These are phyloP conservation scores for Glycyrrhiza uralensis DNA, from an alignment of 306 rosid genomes.

Conservation along the genomic window DNA sequence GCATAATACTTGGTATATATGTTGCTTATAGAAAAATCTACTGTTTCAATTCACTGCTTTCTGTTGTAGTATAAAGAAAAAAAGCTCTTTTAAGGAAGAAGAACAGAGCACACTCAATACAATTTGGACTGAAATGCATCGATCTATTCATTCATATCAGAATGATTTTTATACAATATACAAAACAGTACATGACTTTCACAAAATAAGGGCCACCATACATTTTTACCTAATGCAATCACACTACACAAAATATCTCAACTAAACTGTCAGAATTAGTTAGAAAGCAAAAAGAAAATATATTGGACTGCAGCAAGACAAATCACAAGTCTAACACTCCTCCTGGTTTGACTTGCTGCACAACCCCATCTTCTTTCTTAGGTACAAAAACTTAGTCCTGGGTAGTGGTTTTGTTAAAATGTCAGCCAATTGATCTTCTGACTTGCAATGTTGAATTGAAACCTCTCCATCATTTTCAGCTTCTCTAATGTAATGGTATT, in stretches of 20 bases:
- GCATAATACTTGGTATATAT: too few relatives aligned
- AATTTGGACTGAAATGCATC: too few relatives aligned
- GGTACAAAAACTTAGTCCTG: not conserved
- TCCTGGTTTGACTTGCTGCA: not conserved
- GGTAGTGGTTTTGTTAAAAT: not conserved
- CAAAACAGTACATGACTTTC: not conserved
- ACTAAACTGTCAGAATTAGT: not conserved
- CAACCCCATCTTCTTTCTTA: not conserved
- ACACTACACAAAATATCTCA: not conserved
- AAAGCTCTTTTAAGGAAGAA: too few relatives aligned
- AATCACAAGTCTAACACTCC: not conserved
- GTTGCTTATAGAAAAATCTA: too few relatives aligned
- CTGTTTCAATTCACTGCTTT: too few relatives aligned
- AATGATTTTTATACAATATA: not conserved
- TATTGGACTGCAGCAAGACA: not conserved
- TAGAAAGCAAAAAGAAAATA: not conserved
- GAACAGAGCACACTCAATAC: too few relatives aligned
- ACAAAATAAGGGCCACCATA: not conserved
- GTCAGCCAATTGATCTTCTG: not conserved
- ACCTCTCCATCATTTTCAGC: too few relatives aligned
- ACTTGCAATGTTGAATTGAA: too few relatives aligned
- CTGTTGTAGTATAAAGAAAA: too few relatives aligned
- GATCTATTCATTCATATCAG: too few relatives aligned
- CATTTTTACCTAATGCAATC: not conserved
- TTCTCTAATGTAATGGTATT: too few relatives aligned